Evolutionary conservation across 257 asterid genomes (phyloP).

Genomic region (Fraxinus americana): DNA sequence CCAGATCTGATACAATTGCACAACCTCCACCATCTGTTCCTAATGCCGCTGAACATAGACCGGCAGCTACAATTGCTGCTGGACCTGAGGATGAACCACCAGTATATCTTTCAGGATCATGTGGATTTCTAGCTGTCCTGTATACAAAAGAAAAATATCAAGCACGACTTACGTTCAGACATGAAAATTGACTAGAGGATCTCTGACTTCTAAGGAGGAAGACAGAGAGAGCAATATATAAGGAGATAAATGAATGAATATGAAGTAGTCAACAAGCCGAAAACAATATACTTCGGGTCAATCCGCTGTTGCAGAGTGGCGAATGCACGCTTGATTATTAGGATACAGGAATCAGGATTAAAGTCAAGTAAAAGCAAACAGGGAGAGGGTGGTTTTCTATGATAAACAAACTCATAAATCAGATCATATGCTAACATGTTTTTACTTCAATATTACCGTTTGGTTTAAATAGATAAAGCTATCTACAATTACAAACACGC

Average conservation of each 20-base stretch:
- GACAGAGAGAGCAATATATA: not conserved
- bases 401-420: conserved; percentile 10
- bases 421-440: conserved; percentile 8
- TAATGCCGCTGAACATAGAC: conserved; percentile 91
- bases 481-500: not conserved
- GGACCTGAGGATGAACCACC: conserved; percentile 99
- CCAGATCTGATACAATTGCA: conserved; percentile 28
- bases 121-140: conserved; percentile 98
- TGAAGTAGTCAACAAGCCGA: not conserved
- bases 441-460: not conserved
- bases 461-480: not conserved
- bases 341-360: not conserved
- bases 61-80: conserved; percentile 96
- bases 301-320: not conserved
- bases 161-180: not conserved
- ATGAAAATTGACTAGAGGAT: not conserved
- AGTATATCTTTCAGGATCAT: conserved; percentile 90
- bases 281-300: not conserved
- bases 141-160: not conserved
- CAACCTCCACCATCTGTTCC: conserved; percentile 99
- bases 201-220: not conserved
- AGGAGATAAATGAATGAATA: not conserved
- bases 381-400: not conserved
- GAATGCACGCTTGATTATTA: not conserved
- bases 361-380: conserved; percentile 11